phyloP scores from a whole-genome alignment of 1,284 basidiomycete species.

The Cutaneotrichosporon cavernicola region DNA sequence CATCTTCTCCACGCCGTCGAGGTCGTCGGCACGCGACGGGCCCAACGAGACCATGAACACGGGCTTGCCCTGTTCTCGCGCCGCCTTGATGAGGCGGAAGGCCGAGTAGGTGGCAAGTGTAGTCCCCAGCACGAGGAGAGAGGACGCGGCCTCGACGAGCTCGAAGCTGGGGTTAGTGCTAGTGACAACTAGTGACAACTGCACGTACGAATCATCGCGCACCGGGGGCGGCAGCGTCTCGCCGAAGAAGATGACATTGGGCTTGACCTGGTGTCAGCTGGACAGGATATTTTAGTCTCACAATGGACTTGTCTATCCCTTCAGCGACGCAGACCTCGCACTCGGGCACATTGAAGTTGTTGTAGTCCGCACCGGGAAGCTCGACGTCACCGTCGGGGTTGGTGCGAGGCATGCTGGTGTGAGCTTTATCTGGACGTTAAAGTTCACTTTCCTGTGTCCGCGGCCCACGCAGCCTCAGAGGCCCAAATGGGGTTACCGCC shows the following conservation, averaged over 20 bases:
- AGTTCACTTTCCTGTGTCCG: conserved; percentile 58
- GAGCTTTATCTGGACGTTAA: not conserved
- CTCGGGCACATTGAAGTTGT: conserved; percentile 72
- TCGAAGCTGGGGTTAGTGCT: conserved; percentile 56
- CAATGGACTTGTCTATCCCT: conserved; percentile 12
- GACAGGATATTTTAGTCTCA: not conserved
- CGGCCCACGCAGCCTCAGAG: conserved; percentile 65
- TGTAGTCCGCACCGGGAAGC: conserved; percentile 72
- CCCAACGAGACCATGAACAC: conserved; percentile 80
- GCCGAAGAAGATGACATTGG: conserved; percentile 80
- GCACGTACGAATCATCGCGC: conserved; percentile 68
- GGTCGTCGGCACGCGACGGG: conserved; percentile 75
- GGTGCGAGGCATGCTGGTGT: conserved; percentile 63
- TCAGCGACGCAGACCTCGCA: conserved; percentile 66
- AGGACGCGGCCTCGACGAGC: conserved; percentile 63
- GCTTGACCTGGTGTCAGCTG: conserved; percentile 59
- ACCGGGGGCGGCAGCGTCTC: conserved; percentile 69
- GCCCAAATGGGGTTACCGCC: conserved; percentile 76
- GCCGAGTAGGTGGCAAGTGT: conserved; percentile 90
- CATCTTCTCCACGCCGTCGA: conserved; percentile 71
- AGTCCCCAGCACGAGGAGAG: conserved; percentile 77
- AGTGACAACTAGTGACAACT: too few relatives aligned
- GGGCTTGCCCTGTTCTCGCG: conserved; percentile 69
- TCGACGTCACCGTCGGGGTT: conserved; percentile 93
- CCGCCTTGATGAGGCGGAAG: conserved; percentile 78